These are phyloP conservation scores for Rhododendron molle DNA, from an alignment of 148 eudicot genomes.

Conservation along the genomic window DNA sequence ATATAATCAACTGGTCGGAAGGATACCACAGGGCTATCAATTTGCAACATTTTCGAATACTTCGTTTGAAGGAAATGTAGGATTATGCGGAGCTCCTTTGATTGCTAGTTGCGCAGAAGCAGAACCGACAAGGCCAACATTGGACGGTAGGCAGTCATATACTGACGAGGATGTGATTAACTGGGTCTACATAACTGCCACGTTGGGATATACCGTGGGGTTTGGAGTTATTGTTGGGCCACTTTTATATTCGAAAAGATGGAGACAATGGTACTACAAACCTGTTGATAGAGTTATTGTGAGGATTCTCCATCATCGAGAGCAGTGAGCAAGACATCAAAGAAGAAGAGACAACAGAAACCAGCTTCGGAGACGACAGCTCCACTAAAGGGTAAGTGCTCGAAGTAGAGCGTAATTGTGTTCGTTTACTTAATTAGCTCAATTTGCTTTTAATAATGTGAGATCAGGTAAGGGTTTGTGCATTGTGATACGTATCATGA, in stretches of 20 bases:
- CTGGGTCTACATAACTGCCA: not conserved
- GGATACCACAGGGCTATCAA: constrained; percentile 27
- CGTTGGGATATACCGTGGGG: too few species aligned
- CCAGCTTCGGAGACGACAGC: too few species aligned
- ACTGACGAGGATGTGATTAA: not conserved
- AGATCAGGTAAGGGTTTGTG: not conserved
- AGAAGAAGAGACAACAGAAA: too few species aligned
- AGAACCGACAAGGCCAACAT: not conserved
- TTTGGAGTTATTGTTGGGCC: too few species aligned
- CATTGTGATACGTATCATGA: too few species aligned
- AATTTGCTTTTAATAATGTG: not conserved
- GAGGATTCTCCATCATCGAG: too few species aligned
- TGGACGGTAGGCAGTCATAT: not conserved
- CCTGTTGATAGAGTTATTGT: too few species aligned
- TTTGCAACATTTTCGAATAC: constrained; percentile 19
- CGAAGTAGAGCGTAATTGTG: not conserved
- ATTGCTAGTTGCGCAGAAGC: not conserved
- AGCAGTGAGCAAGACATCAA: too few species aligned
- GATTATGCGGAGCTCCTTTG: constrained; percentile 31
- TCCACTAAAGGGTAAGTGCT: not conserved
- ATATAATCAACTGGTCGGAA: constrained; percentile 28
- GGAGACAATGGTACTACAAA: too few species aligned
- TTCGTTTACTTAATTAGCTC: not conserved
- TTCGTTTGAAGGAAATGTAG: constrained; percentile 17
- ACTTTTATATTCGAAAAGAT: too few species aligned